Percentiles rank a stretch among this genome's conserved stretches.
phyloP scores from a whole-genome alignment of 2,329 filamentous ascomycete species.

The Blastomyces parvus region DNA sequence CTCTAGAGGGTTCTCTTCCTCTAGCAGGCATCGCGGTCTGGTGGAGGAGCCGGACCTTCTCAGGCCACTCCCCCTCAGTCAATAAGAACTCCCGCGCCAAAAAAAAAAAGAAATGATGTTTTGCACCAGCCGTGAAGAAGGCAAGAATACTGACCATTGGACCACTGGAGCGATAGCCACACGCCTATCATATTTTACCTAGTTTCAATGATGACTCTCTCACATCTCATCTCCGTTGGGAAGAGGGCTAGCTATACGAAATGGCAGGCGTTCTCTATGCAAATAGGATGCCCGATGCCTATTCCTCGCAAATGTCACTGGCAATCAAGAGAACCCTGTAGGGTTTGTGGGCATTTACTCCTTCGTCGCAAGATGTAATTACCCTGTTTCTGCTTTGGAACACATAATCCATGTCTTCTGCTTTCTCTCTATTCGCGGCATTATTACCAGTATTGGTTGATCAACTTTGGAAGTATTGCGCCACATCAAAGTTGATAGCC shows the following conservation, averaged over 20 bases:
- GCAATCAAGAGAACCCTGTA: not conserved
- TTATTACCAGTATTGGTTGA: not conserved
- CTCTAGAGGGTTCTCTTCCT: no score
- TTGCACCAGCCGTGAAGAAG: no score
- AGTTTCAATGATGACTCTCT: no score
- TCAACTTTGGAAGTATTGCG: not conserved
- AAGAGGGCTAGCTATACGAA: not conserved
- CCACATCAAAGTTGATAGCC: not conserved
- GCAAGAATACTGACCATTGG: no score
- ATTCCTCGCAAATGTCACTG: not conserved
- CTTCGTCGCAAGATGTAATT: not conserved
- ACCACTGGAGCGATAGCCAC: no score
- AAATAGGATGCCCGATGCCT: not conserved
- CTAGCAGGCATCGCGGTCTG: no score
- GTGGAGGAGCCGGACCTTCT: no score
- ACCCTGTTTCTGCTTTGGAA: not conserved
- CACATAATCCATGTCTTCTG: not conserved
- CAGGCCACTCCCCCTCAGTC: no score
- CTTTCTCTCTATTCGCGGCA: not conserved
- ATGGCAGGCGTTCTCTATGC: not conserved
- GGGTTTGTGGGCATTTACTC: not conserved
- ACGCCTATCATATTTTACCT: not conserved
- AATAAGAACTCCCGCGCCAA: no score
- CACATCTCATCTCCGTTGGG: not conserved
- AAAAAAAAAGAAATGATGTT: no score